A percentile compares a stretch with the other conserved stretches of the same genome.
Evolutionary conservation across 2,329 filamentous ascomycete genomes (phyloP).

Genomic region (Lasiodiplodia sp.): DNA sequence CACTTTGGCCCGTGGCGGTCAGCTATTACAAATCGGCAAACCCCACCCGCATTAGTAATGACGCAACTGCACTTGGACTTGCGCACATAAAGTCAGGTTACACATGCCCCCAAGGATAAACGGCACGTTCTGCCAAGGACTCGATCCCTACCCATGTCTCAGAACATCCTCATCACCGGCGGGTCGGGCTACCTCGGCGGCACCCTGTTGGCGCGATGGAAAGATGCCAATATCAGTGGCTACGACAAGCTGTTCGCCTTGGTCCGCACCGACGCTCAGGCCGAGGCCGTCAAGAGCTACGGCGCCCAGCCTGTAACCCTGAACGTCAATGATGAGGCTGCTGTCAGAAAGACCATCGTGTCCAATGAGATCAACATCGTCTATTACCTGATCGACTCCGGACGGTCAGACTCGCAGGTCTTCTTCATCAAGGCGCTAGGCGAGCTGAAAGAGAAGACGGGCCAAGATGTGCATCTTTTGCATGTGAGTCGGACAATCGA

Average conservation of each 20-base stretch:
- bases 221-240: slow-evolving; percentile 47
- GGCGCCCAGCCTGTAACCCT: slow-evolving; percentile 53
- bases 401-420: slow-evolving; percentile 42
- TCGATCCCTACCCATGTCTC: slow-evolving; percentile 35
- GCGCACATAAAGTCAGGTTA: not conserved
- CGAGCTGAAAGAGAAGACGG: slow-evolving; percentile 52
- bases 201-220: slow-evolving; percentile 53
- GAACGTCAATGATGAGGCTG: slow-evolving; percentile 47
- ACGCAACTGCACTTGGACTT: not conserved
- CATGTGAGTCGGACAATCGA: slow-evolving; percentile 36
- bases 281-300: slow-evolving; percentile 53
- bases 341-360: slow-evolving; percentile 49
- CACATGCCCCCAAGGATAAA: not conserved
- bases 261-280: slow-evolving; percentile 56
- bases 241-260: slow-evolving; percentile 57
- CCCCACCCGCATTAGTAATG: not conserved
- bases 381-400: slow-evolving; percentile 57
- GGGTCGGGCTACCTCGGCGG: slow-evolving; percentile 63
- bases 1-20: not conserved
- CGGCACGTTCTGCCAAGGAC: not conserved
- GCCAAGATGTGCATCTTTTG: slow-evolving; percentile 57
- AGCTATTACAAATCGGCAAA: not conserved
- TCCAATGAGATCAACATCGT: slow-evolving; percentile 57
- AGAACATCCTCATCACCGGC: slow-evolving; percentile 59
- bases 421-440: slow-evolving; percentile 56